These are phyloP conservation scores for Apiotrichum domesticum DNA, from an alignment of 1,284 basidiomycete species.

Conservation along the genomic window DNA sequence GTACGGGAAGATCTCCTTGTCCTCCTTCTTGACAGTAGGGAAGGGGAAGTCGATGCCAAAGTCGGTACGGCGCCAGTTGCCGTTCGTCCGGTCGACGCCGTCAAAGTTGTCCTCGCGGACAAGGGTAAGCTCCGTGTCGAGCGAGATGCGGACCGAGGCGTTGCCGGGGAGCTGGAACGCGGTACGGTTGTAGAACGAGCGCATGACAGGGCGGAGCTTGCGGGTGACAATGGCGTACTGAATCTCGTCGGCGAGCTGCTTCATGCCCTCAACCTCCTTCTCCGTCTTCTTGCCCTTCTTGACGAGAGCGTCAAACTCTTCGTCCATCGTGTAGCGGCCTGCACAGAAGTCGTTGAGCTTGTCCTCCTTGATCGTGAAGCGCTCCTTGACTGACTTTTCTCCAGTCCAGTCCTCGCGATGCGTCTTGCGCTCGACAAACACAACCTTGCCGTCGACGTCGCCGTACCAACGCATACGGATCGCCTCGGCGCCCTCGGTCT, in stretches of 20 bases:
- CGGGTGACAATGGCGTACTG: conserved; percentile 87
- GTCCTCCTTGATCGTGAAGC: conserved; percentile 94
- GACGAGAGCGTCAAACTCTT: conserved; percentile 81
- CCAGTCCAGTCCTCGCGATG: conserved; percentile 99
- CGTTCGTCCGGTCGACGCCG: conserved; percentile 63
- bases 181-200: conserved; percentile 98
- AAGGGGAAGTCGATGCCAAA: conserved; percentile 92
- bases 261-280: conserved; percentile 89
- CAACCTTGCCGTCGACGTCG: conserved; percentile 71
- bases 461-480: conserved; percentile 97
- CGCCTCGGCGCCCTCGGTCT: conserved; percentile 97
- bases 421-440: conserved; percentile 97
- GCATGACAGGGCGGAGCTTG: conserved; percentile 83
- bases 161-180: conserved; percentile 98
- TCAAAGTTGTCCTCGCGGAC: conserved; percentile 98
- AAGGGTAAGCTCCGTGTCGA: conserved; percentile 93
- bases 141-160: conserved; percentile 92
- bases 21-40: conserved; percentile 64
- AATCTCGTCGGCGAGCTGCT: conserved; percentile 91
- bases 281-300: conserved; percentile 91
- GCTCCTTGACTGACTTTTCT: conserved; percentile 97
- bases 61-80: conserved; percentile 93
- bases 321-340: conserved; percentile 90
- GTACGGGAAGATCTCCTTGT: conserved; percentile 89
- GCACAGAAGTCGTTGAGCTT: conserved; percentile 85